Conservation (phyloP, 352 stramenopile species). For the Phytophthora pistaciae region DNA sequence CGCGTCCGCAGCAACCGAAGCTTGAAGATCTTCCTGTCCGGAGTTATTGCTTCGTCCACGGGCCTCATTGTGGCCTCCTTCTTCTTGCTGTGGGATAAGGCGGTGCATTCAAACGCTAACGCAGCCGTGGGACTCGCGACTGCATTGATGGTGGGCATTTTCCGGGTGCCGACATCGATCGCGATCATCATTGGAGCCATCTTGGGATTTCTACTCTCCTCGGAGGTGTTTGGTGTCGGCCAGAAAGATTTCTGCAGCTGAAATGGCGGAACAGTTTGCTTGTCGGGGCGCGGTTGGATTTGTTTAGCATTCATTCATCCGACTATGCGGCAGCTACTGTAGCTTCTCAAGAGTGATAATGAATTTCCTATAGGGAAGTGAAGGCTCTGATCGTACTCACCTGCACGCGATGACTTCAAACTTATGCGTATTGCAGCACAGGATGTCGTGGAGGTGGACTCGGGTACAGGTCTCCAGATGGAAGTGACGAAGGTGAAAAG, state of each 20-base stretch:
- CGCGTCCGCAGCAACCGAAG: conserved; percentile 82
- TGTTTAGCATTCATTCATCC: too few relatives aligned
- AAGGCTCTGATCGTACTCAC: too few relatives aligned
- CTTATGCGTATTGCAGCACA: background rate
- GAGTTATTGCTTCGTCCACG: conserved; percentile 92
- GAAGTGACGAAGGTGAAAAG: conserved; percentile 13
- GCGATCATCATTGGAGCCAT: conserved; percentile 65
- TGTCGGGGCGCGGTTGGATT: background rate
- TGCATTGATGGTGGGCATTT: conserved; percentile 83
- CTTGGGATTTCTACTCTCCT: conserved; percentile 62
- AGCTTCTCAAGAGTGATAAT: too few relatives aligned
- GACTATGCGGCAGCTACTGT: too few relatives aligned
- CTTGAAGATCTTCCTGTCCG: conserved; percentile 91
- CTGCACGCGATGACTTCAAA: too few relatives aligned
- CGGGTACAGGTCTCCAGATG: conserved; percentile 19
- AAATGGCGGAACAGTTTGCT: background rate
- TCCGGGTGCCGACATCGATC: conserved; percentile 71
- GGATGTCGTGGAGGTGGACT: background rate
- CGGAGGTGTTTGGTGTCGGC: conserved; percentile 56
- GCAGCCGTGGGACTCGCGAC: conserved; percentile 89
- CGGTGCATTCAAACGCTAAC: conserved; percentile 80
- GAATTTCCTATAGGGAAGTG: background rate
- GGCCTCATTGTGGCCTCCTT: conserved; percentile 92
- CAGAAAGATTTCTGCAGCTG: conserved; percentile 61
- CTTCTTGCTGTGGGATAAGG: conserved; percentile 90